Conservation (phyloP, 352 stramenopile species). For the Phytophthora megakarya region DNA sequence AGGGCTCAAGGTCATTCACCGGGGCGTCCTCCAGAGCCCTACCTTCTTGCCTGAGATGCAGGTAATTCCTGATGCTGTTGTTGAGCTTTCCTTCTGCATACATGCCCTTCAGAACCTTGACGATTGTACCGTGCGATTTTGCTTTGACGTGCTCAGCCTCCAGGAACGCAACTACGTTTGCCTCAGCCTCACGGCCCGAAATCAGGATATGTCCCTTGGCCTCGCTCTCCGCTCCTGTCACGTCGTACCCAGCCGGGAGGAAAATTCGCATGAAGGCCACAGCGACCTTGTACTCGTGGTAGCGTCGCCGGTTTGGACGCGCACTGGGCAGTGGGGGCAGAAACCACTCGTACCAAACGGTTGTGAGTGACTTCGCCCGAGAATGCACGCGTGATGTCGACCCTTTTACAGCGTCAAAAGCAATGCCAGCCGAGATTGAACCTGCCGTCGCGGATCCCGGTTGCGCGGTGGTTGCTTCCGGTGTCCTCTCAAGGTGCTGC, state of each 20-base stretch:
- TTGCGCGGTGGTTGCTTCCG: too few species aligned
- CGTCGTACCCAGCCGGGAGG: constrained; percentile 8
- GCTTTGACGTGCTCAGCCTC: background rate
- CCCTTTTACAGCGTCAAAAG: too few species aligned
- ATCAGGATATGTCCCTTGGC: background rate
- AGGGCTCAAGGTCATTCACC: too few species aligned
- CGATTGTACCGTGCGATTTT: constrained; percentile 5
- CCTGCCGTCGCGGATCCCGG: too few species aligned
- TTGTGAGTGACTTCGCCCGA: background rate
- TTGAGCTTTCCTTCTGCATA: constrained; percentile 8
- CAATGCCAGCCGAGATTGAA: too few species aligned
- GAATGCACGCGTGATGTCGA: background rate
- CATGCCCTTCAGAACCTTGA: constrained; percentile 8
- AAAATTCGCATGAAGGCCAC: constrained; percentile 14
- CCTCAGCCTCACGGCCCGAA: background rate
- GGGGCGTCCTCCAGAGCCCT: too few species aligned
- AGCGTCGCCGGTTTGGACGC: background rate
- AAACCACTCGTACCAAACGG: constrained; percentile 10
- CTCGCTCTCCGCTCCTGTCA: background rate
- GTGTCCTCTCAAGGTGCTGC: too few species aligned
- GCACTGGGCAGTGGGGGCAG: background rate
- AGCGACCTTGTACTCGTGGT: constrained; percentile 10
- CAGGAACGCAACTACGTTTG: background rate
- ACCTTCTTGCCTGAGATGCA: too few species aligned
- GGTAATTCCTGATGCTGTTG: too few species aligned